Evolutionary conservation across 2,329 filamentous ascomycete species (phyloP), one percentile per base, ranked within the genome.

Genomic region (Aureobasidium sp.): DNA sequence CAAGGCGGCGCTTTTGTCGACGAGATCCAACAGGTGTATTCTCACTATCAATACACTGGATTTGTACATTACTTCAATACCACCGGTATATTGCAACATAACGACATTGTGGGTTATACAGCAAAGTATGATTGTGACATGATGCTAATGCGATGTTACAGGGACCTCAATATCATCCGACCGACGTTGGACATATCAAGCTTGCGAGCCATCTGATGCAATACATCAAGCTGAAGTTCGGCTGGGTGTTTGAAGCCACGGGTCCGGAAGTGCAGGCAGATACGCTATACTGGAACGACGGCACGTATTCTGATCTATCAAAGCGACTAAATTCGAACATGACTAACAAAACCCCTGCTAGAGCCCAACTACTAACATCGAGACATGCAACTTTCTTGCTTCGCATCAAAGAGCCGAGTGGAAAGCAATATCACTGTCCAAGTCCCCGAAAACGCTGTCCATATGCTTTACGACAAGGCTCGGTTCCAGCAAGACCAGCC

Each of bases 1-100:
- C 79, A 82, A 67, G 72, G 70, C 25, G 73, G 75, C 8, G 77
- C 78, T 20, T 84, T 80, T 66, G 73, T 77, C 59, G 72, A 79
- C 34, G 79, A 84, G 65, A 79, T 84, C 17, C 73, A 77, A 63
- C 68, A 76, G 8, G 79, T 85, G 27, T 78, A 81, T 61, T 68
- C 81, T 51, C 78, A 81, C 67, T 64, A 59, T 36, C 67, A 77
- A 62, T 76, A 78, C 0, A 27, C 45, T 0, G 63, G 64, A 8
- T 86, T 84, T 59, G 81, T 86, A 34, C 79, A 84, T 67, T 84
- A 84, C 66, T 86, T 87, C 73, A 82, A 85, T 67, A 85, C 81
- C 0, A 82, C 78, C 11, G 83, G 83, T 0, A 82, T 86, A 48
- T 68, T 87, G 66, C 81, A 85, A 66, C 82, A 86, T 67, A 85